Base-by-base conservation (phyloP, 148 eudicot species). In the Drosera capensis region DNA sequence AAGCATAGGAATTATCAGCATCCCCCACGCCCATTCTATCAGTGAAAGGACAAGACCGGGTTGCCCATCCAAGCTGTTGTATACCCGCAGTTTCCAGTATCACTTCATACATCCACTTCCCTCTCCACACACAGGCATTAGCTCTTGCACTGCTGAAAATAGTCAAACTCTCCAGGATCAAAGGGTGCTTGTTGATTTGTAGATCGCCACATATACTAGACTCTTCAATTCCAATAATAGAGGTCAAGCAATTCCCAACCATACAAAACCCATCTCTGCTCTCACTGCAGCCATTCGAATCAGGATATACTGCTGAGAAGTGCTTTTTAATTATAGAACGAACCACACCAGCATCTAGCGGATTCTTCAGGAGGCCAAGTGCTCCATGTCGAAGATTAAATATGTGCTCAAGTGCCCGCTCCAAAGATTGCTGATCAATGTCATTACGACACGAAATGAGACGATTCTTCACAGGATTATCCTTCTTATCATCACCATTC, bases 101-200 rank as follows among this genome's bases (percentile, higher is more conserved):
- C 43, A 74, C 94, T 67, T 88, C 96, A 56, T 79, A 88, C 96
- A 88, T 88, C 96, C 96, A 88, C 65, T 83, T 82, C 20, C 94
- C 96, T 70, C 72, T 70, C 96, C 96, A 88, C 6, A 83, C 83
- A 57, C 94, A 88, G n/a, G 73, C 61, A 69, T 79, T 71, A 17
- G 94, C 96, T 70, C 96, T 77, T 47, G 65, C 86, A 47, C 96
- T 88, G 52, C 96, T 83, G 51, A 88, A 88, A 56, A 80, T 63
- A 20, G 83, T 74, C 66, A 83, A 65, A 58, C 96, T 79, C 59
- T 88, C 90, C 57, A 88, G 26, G 13, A 77, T 43, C 55, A 77
- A 65, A 55, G 83, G 79, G 1, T 61, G 56, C 20, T 75, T 75
- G 22, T 64, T 59, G 18, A 77, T 46, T n/a, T 69, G 64, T 52